Percentiles rank a stretch among this genome's conserved stretches.
phyloP scores from a whole-genome alignment of 2,329 filamentous ascomycete species.

The Monilinia polystroma region DNA sequence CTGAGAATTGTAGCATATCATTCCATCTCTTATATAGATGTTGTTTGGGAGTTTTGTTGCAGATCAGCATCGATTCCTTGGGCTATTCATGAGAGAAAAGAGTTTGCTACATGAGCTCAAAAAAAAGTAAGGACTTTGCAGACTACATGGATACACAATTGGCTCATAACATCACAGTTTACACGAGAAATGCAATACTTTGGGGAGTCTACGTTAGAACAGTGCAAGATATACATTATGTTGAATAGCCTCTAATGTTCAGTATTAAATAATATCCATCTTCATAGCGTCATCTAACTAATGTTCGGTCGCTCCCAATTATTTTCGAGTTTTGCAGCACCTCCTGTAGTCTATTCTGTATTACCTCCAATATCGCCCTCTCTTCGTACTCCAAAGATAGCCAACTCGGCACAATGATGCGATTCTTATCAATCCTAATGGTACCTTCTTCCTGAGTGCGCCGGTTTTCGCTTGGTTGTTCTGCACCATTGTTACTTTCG shows the following conservation, averaged over 20 bases:
- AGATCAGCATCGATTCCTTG: constrained; percentile 17
- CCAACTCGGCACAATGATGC: constrained; percentile 30
- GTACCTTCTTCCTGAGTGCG: not conserved
- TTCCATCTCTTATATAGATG: constrained; percentile 10
- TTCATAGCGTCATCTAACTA: constrained; percentile 17
- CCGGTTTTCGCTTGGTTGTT: not conserved
- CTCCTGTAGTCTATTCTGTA: constrained; percentile 27
- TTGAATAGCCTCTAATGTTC: not conserved
- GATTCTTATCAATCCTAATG: constrained; percentile 27
- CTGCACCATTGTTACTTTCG: not conserved
- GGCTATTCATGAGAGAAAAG: not conserved
- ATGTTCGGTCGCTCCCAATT: constrained; percentile 14
- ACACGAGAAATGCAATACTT: not conserved
- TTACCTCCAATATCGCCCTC: constrained; percentile 29
- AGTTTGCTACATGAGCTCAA: not conserved
- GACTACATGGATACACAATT: not conserved
- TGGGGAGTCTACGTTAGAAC: too few relatives aligned
- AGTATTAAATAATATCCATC: not conserved
- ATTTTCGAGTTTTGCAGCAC: constrained; percentile 9
- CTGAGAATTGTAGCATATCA: not conserved
- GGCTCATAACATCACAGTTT: not conserved
- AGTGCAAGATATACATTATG: not conserved
- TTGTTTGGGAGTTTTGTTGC: constrained; percentile 20
- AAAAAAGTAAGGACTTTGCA: not conserved
- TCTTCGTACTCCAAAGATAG: constrained; percentile 31